phyloP scores from a whole-genome alignment of 352 stramenopile genomes.

The Phytophthora sp. region DNA sequence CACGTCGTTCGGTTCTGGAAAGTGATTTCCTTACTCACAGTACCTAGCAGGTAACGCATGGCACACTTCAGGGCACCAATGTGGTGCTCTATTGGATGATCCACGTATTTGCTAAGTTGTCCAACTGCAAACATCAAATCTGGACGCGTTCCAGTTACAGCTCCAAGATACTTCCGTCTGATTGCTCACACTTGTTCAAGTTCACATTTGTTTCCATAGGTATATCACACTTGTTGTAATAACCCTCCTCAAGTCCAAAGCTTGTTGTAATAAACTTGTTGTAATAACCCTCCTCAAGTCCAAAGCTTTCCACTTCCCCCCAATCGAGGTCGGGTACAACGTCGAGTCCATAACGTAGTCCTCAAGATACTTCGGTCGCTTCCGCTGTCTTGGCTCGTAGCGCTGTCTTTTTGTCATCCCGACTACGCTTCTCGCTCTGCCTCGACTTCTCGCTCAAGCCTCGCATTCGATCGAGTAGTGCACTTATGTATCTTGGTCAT shows the following conservation, averaged over 20 bases:
- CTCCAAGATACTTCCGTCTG: conserved; percentile 28
- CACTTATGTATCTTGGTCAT: not conserved
- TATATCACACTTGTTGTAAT: too few species aligned
- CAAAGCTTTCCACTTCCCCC: not conserved
- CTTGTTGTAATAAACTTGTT: too few species aligned
- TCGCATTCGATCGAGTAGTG: not conserved
- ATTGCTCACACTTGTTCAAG: too few species aligned
- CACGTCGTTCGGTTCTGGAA: not conserved
- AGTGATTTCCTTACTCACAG: not conserved
- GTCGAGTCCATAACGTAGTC: conserved; percentile 9
- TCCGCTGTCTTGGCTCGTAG: conserved; percentile 6
- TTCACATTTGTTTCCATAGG: too few species aligned
- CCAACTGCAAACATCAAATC: too few species aligned
- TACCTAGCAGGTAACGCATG: not conserved
- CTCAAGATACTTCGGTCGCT: conserved; percentile 13
- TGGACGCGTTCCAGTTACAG: conserved; percentile 25
- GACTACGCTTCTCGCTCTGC: not conserved
- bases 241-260: too few species aligned
- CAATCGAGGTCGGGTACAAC: not conserved
- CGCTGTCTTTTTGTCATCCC: conserved; percentile 7
- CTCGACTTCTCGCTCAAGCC: not conserved
- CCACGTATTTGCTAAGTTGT: conserved; percentile 3
- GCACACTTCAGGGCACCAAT: conserved; percentile 4
- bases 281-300: too few species aligned
- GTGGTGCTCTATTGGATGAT: not conserved